Evolutionary conservation across 2,329 filamentous ascomycete species (phyloP).

Genomic region (Pseudogymnoascus verrucosus): DNA sequence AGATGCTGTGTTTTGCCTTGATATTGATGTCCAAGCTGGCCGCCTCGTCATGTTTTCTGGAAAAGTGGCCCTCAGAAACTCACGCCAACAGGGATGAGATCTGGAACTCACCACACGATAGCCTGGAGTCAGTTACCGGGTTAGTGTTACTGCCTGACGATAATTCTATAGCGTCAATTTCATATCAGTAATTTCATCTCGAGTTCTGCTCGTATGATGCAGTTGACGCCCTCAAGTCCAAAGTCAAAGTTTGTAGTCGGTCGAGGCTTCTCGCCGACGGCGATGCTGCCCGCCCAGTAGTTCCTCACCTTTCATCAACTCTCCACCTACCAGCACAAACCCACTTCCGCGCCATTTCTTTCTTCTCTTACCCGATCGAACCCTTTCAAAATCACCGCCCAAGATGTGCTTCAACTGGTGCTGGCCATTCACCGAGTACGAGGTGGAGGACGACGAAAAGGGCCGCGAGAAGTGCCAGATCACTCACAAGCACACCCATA

Average conservation of each 20-base stretch:
- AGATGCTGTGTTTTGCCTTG: not conserved
- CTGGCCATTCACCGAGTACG: not conserved
- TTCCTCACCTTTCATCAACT: not conserved
- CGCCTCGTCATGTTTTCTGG: not conserved
- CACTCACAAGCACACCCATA: not conserved
- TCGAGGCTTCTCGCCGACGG: not conserved
- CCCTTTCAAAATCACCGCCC: not conserved
- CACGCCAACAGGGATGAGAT: not conserved
- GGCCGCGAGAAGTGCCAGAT: not conserved
- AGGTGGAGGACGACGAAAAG: not conserved
- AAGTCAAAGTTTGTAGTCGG: not conserved
- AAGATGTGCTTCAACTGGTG: slow-evolving; percentile 7
- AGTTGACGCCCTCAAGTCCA: not conserved
- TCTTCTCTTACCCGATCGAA: not conserved
- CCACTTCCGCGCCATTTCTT: not conserved
- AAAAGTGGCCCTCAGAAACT: not conserved
- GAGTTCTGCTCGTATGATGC: not conserved
- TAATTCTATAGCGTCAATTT: not conserved
- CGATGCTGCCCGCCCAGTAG: not conserved
- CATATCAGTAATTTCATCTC: not conserved
- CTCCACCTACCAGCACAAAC: not conserved
- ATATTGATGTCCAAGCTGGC: not conserved
- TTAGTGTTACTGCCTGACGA: not conserved
- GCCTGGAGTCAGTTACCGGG: not conserved
- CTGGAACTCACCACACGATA: not conserved